phyloP scores from a whole-genome alignment of 108 stramenopile genomes.

The Nitzschia palea region DNA sequence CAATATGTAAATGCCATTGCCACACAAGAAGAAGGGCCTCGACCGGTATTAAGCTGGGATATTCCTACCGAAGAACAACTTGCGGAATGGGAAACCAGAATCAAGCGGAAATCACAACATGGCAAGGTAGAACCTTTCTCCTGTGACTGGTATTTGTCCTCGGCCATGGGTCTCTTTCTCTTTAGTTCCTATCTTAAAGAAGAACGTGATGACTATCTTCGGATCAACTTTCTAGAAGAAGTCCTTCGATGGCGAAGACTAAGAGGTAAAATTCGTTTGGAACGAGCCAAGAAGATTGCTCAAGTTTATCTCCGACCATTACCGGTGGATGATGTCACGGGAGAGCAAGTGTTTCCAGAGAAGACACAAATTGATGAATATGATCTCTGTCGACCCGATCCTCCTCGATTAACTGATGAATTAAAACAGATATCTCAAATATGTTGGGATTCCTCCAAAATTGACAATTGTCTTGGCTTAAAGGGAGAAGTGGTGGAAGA shows the following conservation, averaged over 20 bases:
- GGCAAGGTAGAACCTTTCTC: conserved; percentile 30
- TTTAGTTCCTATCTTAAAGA: conserved; percentile 76
- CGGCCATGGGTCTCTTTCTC: conserved; percentile 65
- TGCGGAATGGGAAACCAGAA: conserved; percentile 43
- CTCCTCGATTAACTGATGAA: conserved; percentile 5
- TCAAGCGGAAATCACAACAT: neutral
- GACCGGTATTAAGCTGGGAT: conserved; percentile 75
- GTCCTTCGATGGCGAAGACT: conserved; percentile 54
- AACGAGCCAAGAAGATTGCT: conserved; percentile 42
- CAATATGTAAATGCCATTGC: conserved; percentile 87
- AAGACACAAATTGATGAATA: conserved; percentile 56
- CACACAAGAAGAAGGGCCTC: conserved; percentile 74
- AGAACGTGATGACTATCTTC: conserved; percentile 52
- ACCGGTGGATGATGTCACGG: conserved; percentile 17
- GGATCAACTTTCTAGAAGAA: conserved; percentile 82
- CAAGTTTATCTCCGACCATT: conserved; percentile 23
- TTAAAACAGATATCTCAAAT: conserved; percentile 7
- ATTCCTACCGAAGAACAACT: conserved; percentile 69
- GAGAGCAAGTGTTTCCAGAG: conserved; percentile 22
- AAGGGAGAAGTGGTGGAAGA: conserved; percentile 26
- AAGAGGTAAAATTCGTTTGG: conserved; percentile 43
- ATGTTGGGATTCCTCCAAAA: conserved; percentile 11
- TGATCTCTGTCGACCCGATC: conserved; percentile 34
- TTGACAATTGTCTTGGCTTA: conserved; percentile 39
- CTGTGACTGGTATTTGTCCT: conserved; percentile 58